Conservation (phyloP, 495 filamentous ascomycete species). For the Aspergillus conjunctus region DNA sequence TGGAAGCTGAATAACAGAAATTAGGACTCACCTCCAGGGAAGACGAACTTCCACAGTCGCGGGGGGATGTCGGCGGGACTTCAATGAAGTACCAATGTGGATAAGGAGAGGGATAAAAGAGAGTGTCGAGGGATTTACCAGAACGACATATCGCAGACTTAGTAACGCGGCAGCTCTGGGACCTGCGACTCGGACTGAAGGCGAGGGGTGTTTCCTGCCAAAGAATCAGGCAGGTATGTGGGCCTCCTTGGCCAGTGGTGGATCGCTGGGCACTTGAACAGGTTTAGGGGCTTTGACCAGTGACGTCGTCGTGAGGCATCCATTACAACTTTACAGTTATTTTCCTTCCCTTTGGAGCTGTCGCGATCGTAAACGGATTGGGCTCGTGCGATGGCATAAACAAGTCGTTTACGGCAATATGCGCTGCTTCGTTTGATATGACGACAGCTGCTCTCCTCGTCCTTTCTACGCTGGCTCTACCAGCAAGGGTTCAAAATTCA, state of each 20-base stretch:
- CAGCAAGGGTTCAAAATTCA: background rate
- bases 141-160: background rate
- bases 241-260: slow-evolving; percentile 8
- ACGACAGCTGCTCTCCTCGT: too few relatives aligned
- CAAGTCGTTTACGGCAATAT: background rate
- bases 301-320: slow-evolving; percentile 35
- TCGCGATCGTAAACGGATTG: background rate
- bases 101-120: background rate
- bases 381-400: background rate
- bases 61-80: background rate
- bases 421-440: too few relatives aligned
- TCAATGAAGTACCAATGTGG: slow-evolving; percentile 3
- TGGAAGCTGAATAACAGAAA: slow-evolving; percentile 4
- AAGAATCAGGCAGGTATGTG: slow-evolving; percentile 19
- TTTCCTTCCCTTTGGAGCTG: background rate
- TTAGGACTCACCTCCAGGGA: slow-evolving; percentile 17
- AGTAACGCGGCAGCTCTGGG: background rate
- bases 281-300: slow-evolving; percentile 22
- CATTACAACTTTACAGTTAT: slow-evolving; percentile 19
- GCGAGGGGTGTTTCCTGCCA: slow-evolving; percentile 7
- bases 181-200: background rate
- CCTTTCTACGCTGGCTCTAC: background rate
- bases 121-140: slow-evolving; percentile 1
- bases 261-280: slow-evolving; percentile 14
- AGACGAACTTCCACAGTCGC: background rate